These are phyloP conservation scores for Talaromyces islandicus DNA, from an alignment of 2,329 filamentous ascomycete species.

Conservation along the genomic window DNA sequence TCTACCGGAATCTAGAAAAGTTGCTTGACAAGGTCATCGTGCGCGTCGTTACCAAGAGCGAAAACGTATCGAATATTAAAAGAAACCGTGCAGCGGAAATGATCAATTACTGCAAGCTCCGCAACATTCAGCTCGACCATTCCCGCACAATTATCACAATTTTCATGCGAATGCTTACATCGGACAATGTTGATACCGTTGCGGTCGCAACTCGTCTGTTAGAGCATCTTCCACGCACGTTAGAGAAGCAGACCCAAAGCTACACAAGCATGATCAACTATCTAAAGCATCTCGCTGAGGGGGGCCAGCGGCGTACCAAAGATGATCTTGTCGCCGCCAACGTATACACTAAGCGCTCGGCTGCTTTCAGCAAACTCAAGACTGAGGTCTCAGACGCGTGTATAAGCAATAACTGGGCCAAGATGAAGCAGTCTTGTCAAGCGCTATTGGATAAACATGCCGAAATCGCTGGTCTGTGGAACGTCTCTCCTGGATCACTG, in stretches of 20 bases:
- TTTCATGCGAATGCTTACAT: slow-evolving; percentile 2
- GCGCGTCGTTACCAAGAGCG: slow-evolving; percentile 5
- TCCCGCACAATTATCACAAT: slow-evolving; percentile 6
- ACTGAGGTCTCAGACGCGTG: slow-evolving; percentile 2
- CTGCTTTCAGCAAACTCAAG: slow-evolving; percentile 6
- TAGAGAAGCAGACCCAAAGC: slow-evolving; percentile 4
- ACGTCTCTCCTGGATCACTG: neutral
- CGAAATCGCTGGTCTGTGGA: slow-evolving; percentile 1
- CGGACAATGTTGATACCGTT: neutral
- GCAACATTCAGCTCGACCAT: slow-evolving; percentile 8
- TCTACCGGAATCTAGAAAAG: slow-evolving; percentile 4
- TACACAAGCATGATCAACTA: slow-evolving; percentile 5
- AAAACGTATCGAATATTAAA: slow-evolving; percentile 2
- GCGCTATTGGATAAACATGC: slow-evolving; percentile 1
- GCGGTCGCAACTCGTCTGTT: slow-evolving; percentile 1
- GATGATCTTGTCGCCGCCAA: slow-evolving; percentile 1
- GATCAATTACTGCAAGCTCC: slow-evolving; percentile 5
- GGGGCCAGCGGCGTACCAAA: neutral
- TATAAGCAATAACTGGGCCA: neutral
- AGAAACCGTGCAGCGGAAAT: slow-evolving; percentile 4
- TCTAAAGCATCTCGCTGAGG: slow-evolving; percentile 6
- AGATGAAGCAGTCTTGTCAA: slow-evolving; percentile 4
- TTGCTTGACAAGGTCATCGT: slow-evolving; percentile 5
- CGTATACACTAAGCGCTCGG: slow-evolving; percentile 7
- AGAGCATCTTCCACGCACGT: slow-evolving; percentile 1